Conservation (phyloP, 805 yeast genomes). For the Saturnispora ahearnii region DNA sequence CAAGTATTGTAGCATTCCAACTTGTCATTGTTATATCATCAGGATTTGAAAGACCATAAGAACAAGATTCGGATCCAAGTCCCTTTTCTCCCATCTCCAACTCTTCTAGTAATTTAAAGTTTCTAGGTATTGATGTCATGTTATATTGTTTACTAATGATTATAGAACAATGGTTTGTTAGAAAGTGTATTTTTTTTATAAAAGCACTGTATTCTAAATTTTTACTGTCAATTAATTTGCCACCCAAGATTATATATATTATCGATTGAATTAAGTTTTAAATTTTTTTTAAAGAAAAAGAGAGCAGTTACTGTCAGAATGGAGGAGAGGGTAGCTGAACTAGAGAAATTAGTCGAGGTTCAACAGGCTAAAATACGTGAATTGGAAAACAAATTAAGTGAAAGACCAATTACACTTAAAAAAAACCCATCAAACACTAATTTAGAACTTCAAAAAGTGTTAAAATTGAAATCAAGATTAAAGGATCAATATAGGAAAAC, state of each 20-base stretch:
- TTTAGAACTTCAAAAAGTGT: not conserved
- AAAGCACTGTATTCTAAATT: not conserved
- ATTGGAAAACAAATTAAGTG: not conserved
- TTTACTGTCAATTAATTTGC: not conserved
- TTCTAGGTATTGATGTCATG: slow-evolving; percentile 55
- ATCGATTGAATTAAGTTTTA: no score
- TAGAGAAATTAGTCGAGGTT: not conserved
- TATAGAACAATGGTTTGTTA: not conserved
- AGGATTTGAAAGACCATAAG: slow-evolving; percentile 84
- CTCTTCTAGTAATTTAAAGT: slow-evolving; percentile 90
- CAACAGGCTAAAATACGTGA: not conserved
- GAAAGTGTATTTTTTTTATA: no score
- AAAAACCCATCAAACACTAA: not conserved
- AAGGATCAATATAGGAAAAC: not conserved
- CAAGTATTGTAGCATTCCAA: slow-evolving; percentile 97
- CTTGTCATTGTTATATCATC: slow-evolving; percentile 89
- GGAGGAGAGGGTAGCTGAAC: not conserved
- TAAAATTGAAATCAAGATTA: not conserved
- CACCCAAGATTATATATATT: not conserved
- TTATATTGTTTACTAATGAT: not conserved
- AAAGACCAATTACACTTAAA: not conserved
- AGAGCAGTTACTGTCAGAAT: not conserved
- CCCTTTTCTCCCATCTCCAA: slow-evolving; percentile 98
- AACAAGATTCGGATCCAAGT: slow-evolving; percentile 91
- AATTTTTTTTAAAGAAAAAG: no score